Evolutionary conservation across 2,329 filamentous ascomycete species (phyloP).

Genomic region (Bipolaris cookei): DNA sequence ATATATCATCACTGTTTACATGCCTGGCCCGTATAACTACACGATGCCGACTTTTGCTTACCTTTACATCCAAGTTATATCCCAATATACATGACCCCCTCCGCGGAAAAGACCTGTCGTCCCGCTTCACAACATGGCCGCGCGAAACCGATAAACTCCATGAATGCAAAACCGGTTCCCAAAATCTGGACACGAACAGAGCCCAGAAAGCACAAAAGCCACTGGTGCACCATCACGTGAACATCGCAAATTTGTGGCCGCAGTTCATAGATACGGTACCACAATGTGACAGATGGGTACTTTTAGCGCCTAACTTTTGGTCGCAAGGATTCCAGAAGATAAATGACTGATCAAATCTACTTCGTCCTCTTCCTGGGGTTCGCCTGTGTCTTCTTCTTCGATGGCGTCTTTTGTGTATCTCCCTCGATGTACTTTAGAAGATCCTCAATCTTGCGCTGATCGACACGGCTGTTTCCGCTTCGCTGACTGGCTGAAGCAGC

Average conservation of each 20-base stretch:
- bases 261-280: conserved; percentile 3
- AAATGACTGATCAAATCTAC: background rate
- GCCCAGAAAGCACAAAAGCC: background rate
- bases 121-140: background rate
- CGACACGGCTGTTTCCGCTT: conserved; percentile 56
- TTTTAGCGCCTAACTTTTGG: background rate
- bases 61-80: background rate
- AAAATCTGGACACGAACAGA: background rate
- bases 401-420: conserved; percentile 49
- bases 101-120: background rate
- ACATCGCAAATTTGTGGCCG: background rate
- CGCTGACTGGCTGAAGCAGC: conserved; percentile 48
- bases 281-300: background rate
- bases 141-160: conserved; percentile 6
- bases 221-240: background rate
- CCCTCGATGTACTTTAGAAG: conserved; percentile 95
- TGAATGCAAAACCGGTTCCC: background rate
- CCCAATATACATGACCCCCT: background rate
- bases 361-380: conserved; percentile 51
- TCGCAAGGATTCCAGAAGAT: conserved; percentile 1
- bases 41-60: conserved; percentile 1
- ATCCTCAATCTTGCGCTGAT: conserved; percentile 89
- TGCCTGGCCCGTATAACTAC: background rate
- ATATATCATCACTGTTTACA: conserved; percentile 2
- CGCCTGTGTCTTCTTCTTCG: conserved; percentile 53